phyloP scores from a whole-genome alignment of 345 rosid genomes.

The Sisymbrium altissimum region DNA sequence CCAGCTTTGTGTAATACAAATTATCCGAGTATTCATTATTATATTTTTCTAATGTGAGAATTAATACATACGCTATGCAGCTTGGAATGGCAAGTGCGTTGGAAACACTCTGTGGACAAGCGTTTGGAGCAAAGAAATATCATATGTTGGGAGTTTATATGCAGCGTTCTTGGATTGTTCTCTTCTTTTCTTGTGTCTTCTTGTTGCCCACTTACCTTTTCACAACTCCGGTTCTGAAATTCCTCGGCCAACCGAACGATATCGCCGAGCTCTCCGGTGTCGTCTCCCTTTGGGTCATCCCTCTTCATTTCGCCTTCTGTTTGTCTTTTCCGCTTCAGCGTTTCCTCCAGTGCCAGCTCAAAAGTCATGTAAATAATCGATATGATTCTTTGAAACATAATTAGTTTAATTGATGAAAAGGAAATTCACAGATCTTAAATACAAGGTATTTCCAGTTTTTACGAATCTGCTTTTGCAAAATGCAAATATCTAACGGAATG shows the following conservation, averaged over 20 bases:
- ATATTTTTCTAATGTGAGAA: not conserved
- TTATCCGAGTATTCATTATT: not conserved
- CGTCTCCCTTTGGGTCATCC: slow-evolving; percentile 49
- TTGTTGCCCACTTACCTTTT: slow-evolving; percentile 48
- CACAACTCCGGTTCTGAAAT: slow-evolving; percentile 51
- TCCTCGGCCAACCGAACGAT: slow-evolving; percentile 59
- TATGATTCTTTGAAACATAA: not conserved
- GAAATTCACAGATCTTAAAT: not conserved
- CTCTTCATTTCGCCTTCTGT: slow-evolving; percentile 60
- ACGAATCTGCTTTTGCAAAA: too few species aligned
- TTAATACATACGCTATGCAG: slow-evolving; percentile 24
- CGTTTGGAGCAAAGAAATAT: slow-evolving; percentile 58
- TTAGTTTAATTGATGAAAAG: not conserved
- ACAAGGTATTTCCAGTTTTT: not conserved
- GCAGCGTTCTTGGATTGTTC: slow-evolving; percentile 73
- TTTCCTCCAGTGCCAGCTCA: slow-evolving; percentile 64
- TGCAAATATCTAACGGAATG: not conserved
- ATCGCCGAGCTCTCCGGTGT: slow-evolving; percentile 57
- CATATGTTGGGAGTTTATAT: slow-evolving; percentile 61
- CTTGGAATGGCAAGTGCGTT: slow-evolving; percentile 78
- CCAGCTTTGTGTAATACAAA: too few species aligned
- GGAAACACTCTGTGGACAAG: slow-evolving; percentile 78
- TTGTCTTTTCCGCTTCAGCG: slow-evolving; percentile 56
- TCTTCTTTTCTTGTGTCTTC: slow-evolving; percentile 44
- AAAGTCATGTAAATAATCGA: slow-evolving; percentile 22